Evolutionary conservation across 139 green algal species (phyloP), one percentile per base, ranked within the genome.

Genomic region (Eudorina sp.): DNA sequence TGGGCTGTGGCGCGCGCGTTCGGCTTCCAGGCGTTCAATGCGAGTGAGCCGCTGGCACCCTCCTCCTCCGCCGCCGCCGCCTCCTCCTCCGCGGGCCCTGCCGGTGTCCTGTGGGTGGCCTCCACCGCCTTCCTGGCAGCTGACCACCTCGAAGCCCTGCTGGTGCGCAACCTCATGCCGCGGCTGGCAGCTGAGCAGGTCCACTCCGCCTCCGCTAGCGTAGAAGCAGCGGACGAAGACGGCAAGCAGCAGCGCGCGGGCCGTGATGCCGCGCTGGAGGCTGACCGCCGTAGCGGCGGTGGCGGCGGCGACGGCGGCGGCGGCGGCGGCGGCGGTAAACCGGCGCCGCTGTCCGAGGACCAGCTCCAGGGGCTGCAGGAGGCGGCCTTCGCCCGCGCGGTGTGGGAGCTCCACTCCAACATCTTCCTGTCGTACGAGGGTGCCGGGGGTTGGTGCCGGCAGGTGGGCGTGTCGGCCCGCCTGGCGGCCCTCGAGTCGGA

Each of bases 11-110:
- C 46, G 34, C 66, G 66, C 2, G 36, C 48, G 21, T 80, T 88
- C 25, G 72, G 86, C 31, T 87, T 90, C 70, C 88, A 88, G 79
- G 70, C 80, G 25, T 91, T 91, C 80, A 91, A 91, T 23, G 19
- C 70, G n/a, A 18, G 68, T 27, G 31, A 51, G 36, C 43, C 41
- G 13, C 25, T 1, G 34, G 13, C 51, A 16, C 51, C 51, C 51
- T 13, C 58, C 19, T 29, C 64, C 64, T 19, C 64, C 64, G 64
- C n/a, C 64, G 6, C 64, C 64, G 51, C 51, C 51, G 43, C n/a
- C n/a, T 13, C 29, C 13, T 21, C 3, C 25, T 19, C 45, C 6
- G 29, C 16, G 9, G 9, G 14, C 40, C 16, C 25, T 6, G 21
- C 29, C 29, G 31, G 31, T 34, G 23, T 11, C 62, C 51, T 85